Evolutionary conservation across 805 yeast species (phyloP).

Genomic region (Ogataea methanolica): DNA sequence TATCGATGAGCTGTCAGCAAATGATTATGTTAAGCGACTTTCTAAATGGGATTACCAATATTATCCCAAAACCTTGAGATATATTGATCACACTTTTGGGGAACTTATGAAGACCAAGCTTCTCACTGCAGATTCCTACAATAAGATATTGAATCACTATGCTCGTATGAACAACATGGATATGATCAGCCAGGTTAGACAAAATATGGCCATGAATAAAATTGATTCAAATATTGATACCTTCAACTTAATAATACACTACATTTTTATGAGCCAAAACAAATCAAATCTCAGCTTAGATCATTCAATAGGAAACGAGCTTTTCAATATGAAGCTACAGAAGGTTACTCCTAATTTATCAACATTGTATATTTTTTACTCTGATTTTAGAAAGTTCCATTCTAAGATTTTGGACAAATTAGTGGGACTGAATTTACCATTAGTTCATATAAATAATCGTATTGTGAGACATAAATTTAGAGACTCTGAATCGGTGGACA

Average conservation of each 20-base stretch:
- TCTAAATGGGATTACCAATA: conserved; percentile 6
- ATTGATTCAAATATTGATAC: conserved; percentile 4
- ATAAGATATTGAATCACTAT: conserved; percentile 7
- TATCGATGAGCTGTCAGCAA: conserved; percentile 1
- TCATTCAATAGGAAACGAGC: conserved; percentile 1
- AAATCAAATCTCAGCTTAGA: background rate
- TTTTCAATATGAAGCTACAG: conserved; percentile 5
- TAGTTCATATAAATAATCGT: conserved; percentile 2
- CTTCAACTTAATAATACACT: conserved; percentile 9
- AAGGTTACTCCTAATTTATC: conserved; percentile 4
- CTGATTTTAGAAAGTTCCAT: conserved; percentile 2
- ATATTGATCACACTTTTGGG: conserved; percentile 8
- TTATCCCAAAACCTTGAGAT: conserved; percentile 1
- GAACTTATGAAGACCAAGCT: conserved; percentile 4
- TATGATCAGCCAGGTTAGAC: background rate
- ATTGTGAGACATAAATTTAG: conserved; percentile 7
- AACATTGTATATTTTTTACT: conserved; percentile 10
- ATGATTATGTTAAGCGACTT: conserved; percentile 6
- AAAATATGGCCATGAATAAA: background rate
- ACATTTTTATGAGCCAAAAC: conserved; percentile 2
- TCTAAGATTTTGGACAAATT: conserved; percentile 4
- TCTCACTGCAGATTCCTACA: conserved; percentile 6
- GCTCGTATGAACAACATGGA: conserved; percentile 7
- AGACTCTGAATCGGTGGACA: conserved; percentile 1
- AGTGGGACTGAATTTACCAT: conserved; percentile 1